Percentiles rank a stretch among this genome's conserved stretches.
Evolutionary conservation across 192 early-diverging fungal species (phyloP).

Genomic region (Coemansia sp.): DNA sequence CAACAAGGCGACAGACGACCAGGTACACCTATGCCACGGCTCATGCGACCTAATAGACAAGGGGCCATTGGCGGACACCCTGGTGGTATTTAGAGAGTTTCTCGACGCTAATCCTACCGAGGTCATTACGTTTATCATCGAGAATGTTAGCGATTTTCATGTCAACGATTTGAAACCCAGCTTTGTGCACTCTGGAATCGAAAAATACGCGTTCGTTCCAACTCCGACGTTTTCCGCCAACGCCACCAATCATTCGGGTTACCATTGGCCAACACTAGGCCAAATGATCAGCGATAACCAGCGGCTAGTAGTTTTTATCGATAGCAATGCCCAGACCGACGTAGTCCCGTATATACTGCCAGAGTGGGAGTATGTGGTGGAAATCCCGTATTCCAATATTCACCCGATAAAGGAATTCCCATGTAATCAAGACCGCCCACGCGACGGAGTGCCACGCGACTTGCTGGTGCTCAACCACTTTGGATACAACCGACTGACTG

Average conservation of each 20-base stretch:
- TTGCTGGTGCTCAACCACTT: conserved; percentile 57
- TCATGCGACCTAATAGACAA: conserved; percentile 70
- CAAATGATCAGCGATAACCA: conserved; percentile 67
- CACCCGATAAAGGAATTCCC: conserved; percentile 38
- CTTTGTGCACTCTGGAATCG: conserved; percentile 60
- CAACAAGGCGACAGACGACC: not conserved
- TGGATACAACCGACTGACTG: conserved; percentile 36
- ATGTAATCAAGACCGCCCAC: conserved; percentile 49
- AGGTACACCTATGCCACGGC: conserved; percentile 69
- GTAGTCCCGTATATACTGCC: conserved; percentile 57
- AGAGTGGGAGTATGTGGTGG: conserved; percentile 54
- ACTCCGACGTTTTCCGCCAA: conserved; percentile 14
- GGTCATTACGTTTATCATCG: conserved; percentile 77
- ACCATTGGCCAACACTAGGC: conserved; percentile 72
- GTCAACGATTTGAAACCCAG: conserved; percentile 57
- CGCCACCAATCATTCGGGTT: conserved; percentile 16
- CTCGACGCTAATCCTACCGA: conserved; percentile 73
- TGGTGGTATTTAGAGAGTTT: conserved; percentile 62
- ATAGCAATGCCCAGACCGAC: conserved; percentile 63
- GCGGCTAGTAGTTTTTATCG: conserved; percentile 69
- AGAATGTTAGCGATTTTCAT: conserved; percentile 63
- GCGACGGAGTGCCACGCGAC: conserved; percentile 33
- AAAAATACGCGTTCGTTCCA: conserved; percentile 57
- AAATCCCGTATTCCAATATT: conserved; percentile 48
- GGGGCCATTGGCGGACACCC: conserved; percentile 59